These are phyloP conservation scores for Blastobotrys americana DNA, from an alignment of 805 yeast genomes.

Conservation along the genomic window DNA sequence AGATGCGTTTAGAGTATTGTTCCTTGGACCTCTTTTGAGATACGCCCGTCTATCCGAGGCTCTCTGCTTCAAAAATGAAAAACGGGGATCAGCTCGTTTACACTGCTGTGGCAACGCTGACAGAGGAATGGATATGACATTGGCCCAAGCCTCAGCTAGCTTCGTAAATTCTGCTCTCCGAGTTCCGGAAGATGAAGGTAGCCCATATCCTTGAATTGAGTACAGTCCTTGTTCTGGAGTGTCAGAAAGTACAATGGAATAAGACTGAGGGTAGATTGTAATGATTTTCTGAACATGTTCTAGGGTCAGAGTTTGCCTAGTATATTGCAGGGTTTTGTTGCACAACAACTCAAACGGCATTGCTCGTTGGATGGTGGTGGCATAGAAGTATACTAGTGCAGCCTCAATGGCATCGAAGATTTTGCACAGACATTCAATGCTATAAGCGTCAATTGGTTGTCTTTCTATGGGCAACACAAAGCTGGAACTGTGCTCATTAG, in stretches of 20 bases:
- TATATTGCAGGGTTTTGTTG: constrained; percentile 14
- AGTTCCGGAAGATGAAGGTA: constrained; percentile 5
- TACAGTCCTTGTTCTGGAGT: neutral
- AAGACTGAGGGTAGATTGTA: constrained; percentile 21
- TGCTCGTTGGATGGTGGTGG: constrained; percentile 19
- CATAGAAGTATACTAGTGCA: constrained; percentile 18
- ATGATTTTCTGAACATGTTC: constrained; percentile 20
- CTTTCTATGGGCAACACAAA: neutral
- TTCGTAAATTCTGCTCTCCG: neutral
- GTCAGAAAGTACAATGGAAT: constrained; percentile 12
- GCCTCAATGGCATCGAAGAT: constrained; percentile 22
- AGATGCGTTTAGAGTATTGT: neutral
- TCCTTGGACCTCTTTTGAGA: constrained; percentile 7
- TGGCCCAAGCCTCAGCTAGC: neutral
- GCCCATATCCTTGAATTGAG: constrained; percentile 4
- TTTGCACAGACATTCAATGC: constrained; percentile 8
- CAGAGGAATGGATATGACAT: neutral
- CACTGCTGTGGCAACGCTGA: constrained; percentile 1
- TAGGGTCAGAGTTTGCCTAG: constrained; percentile 17
- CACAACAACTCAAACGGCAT: constrained; percentile 19
- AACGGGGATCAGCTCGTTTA: neutral
- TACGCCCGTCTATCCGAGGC: constrained; percentile 9
- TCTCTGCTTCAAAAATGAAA: neutral
- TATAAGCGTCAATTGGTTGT: constrained; percentile 3
- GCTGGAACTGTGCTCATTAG: neutral